These are phyloP conservation scores for Amphicarpaea edgeworthii DNA, from an alignment of 306 rosid genomes.

Conservation along the genomic window DNA sequence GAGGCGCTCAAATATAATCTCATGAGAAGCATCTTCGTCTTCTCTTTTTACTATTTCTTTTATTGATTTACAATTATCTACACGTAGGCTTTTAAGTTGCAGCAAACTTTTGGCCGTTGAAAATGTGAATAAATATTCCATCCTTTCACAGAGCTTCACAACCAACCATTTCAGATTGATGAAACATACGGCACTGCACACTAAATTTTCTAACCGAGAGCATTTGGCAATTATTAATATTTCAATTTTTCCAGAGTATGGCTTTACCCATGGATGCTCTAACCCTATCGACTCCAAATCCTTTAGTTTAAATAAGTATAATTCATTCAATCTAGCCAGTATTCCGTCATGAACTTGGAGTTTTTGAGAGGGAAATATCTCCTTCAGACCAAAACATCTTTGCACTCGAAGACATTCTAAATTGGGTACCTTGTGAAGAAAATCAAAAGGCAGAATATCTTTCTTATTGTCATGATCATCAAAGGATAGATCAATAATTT, in stretches of 20 bases:
- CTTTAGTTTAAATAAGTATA: background rate
- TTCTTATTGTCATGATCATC: background rate
- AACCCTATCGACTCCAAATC: constrained; percentile 1
- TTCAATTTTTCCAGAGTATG: background rate
- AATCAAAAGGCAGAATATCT: background rate
- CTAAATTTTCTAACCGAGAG: background rate
- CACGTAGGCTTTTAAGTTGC: background rate
- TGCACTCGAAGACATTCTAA: background rate
- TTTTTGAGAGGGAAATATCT: background rate
- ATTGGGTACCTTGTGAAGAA: background rate
- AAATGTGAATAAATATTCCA: constrained; percentile 15
- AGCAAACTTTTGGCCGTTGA: constrained; percentile 33
- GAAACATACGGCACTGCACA: background rate
- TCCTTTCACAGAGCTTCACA: accelerated
- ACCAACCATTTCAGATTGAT: background rate
- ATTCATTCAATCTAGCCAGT: background rate
- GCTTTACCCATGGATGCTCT: constrained; percentile 13
- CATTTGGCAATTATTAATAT: accelerated
- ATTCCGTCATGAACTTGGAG: background rate
- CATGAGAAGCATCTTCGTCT: background rate
- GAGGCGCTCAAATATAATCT: constrained; percentile 12
- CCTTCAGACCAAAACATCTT: background rate
- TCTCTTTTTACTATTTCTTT: constrained; percentile 6
- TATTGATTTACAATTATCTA: background rate
- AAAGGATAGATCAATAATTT: background rate